Percentiles rank a stretch among this genome's conserved stretches.
Conservation (phyloP, 495 filamentous ascomycete species). For the Podospora anserina region DNA sequence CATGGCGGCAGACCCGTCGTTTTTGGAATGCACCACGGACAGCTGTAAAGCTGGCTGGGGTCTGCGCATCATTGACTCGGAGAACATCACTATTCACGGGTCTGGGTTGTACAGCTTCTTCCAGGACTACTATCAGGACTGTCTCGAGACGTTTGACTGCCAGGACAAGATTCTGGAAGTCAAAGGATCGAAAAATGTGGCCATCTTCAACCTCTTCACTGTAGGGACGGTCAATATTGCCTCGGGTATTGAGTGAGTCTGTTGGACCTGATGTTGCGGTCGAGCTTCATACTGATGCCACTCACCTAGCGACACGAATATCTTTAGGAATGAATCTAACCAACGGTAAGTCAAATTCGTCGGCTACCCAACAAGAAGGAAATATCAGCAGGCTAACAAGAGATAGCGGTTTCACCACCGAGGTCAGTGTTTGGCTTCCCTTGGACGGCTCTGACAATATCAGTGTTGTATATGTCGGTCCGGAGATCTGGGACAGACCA, state of each 20-base stretch:
- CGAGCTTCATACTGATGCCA: too few species aligned
- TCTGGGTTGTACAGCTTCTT: slow-evolving; percentile 33
- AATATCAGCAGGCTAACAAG: too few species aligned
- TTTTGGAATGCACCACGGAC: not conserved
- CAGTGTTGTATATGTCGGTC: slow-evolving; percentile 21
- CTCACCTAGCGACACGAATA: too few species aligned
- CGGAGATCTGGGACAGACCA: slow-evolving; percentile 15
- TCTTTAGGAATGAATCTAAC: too few species aligned
- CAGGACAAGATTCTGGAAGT: slow-evolving; percentile 47
- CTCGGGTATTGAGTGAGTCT: not conserved
- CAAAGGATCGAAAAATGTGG: not conserved
- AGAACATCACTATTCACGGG: slow-evolving; percentile 23
- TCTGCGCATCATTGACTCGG: slow-evolving; percentile 19
- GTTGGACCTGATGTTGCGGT: too few species aligned
- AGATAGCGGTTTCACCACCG: slow-evolving; percentile 20
- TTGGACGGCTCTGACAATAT: slow-evolving; percentile 17
- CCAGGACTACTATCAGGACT: slow-evolving; percentile 61
- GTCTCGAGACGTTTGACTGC: slow-evolving; percentile 66
- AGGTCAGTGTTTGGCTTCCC: slow-evolving; percentile 27
- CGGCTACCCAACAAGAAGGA: too few species aligned
- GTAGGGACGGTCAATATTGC: not conserved
- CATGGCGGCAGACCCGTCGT: too few species aligned
- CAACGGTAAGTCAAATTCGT: too few species aligned
- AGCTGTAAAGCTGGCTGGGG: slow-evolving; percentile 29
- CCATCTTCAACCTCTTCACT: not conserved